These are phyloP conservation scores for Chenopodium suecicum DNA, from an alignment of 148 eudicot genomes.

Conservation along the genomic window DNA sequence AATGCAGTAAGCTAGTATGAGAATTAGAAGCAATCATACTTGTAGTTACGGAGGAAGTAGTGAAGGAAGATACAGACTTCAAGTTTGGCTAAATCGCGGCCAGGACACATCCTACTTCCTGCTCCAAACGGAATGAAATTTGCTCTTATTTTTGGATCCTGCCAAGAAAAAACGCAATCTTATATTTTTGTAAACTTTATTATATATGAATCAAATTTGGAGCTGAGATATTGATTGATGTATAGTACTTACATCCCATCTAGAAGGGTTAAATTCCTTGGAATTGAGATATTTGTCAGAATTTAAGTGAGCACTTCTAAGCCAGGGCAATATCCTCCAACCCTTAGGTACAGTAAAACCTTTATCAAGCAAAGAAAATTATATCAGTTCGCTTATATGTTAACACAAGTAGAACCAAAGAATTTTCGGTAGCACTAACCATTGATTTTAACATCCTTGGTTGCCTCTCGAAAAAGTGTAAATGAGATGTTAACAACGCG, in stretches of 20 bases:
- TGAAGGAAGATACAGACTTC: constrained; percentile 51
- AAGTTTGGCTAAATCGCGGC: constrained; percentile 46
- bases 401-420: not conserved
- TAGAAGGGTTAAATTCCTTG: constrained; percentile 43
- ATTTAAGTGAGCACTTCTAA: constrained; percentile 43
- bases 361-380: not conserved
- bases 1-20: not conserved
- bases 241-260: constrained; percentile 53
- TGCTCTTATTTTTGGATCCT: constrained; percentile 40
- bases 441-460: constrained; percentile 41
- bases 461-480: constrained; percentile 46
- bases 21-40: constrained; percentile 20
- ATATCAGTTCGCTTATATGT: not conserved
- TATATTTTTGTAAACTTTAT: not conserved
- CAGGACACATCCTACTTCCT: constrained; percentile 57
- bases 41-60: constrained; percentile 52
- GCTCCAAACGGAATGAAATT: constrained; percentile 55
- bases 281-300: constrained; percentile 27
- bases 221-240: not conserved
- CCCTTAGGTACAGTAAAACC: constrained; percentile 49
- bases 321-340: constrained; percentile 53
- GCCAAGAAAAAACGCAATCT: not conserved
- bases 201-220: not conserved
- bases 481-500: constrained; percentile 44
- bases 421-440: constrained; percentile 24